Evolutionary conservation across 176 grass and related monocot genomes (phyloP), one percentile per base, ranked within the genome.

Genomic region (Bonia amplexicaulis): DNA sequence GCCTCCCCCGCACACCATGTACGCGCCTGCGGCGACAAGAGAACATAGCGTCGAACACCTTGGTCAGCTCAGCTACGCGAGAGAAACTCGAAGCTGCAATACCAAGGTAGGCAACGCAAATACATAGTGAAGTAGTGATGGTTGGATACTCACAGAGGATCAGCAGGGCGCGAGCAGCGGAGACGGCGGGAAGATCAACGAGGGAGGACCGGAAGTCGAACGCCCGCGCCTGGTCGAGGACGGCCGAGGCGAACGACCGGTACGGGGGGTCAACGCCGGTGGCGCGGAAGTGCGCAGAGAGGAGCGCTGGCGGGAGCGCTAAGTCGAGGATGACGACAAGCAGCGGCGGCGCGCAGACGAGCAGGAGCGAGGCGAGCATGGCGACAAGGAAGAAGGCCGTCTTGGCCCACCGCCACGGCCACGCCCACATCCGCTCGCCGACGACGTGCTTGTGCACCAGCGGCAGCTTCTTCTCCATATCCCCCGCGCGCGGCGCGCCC

Each of bases 331-430:
- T 47, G 6, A 98, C 87, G 80, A 98, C 84, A 11, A 95, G 85
- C 27, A 93, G 84, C 42, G 93, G 93, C 77, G 93, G 96, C 78
- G 91, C 93, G 90, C 93, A 98, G 80, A 95, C 91, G 76, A 98
- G 85, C 26, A 98, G 85, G 9, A 98, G 91, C 37, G 96, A 98
- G 45, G 93, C 85, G 37, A 95, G 57, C 96, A 95, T 98, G 44
- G 91, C 67, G 26, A 88, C 73, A 62, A 98, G 57, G 83, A 98
- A 95, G 89, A 93, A 98, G 55, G 83, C 49, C 12, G 96, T 93
- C 89, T 98, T 98, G 83, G 88, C 81, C 93, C 91, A 93, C 14
- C 96, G 79, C 96, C 93, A 93, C 66, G 91, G 91, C 40, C 91
- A 91, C 33, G 75, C 66, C 81, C 79, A 90, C 25, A 73, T 1